Base-by-base conservation (phyloP, 1,139 yeast genomes). In the Taphrina betulina region DNA sequence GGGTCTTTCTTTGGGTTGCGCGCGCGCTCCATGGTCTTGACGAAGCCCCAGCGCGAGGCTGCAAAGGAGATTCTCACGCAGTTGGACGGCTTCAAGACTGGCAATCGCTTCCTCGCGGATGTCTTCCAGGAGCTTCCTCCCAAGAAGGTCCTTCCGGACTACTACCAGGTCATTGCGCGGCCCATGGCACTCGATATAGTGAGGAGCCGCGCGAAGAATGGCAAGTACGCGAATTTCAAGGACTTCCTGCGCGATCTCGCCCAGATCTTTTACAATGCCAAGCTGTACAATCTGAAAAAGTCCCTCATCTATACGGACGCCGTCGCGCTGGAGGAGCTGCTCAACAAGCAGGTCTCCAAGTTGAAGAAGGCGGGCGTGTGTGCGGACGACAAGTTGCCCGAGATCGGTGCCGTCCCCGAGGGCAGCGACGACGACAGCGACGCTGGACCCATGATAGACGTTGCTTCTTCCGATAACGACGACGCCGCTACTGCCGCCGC, bases 221-320 rank as follows among this genome's bases (percentile, higher is more conserved):
- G 50, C 95, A 68, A 82, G 61, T 89, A 88, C 69, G 68, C 72
- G 8, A 73, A 73, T 53, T 80, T 86, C 0, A 84, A 82, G 63
- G 83, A 81, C 57, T 89, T 88, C 68, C 72, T 90, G 38, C 77
- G 75, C 58, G 96, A 89, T 68, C 68, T 89, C 60, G 89, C 84
- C 0, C 92, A 86, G 68, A 85, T 90, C 50, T 78, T 87, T 0
- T 87, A 95, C 89, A 90, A 90, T 67, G 96, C 96, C 2, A 79
- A 88, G 60, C 78, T 83, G 44, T 90, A 83, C 69, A 90, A 90
- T 68, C 82, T 82, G 58, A 82, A 80, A 61, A 81, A 78, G 12
- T 81, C 90, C 0, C 74, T 74, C 14, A 83, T 85, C 51, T 85
- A 84, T 69, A 74, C 75, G 36, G 86, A 85, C 63, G 96, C 96